These are phyloP conservation scores for Vanrija sp. DNA, from an alignment of 1,284 basidiomycete genomes.

Conservation along the genomic window DNA sequence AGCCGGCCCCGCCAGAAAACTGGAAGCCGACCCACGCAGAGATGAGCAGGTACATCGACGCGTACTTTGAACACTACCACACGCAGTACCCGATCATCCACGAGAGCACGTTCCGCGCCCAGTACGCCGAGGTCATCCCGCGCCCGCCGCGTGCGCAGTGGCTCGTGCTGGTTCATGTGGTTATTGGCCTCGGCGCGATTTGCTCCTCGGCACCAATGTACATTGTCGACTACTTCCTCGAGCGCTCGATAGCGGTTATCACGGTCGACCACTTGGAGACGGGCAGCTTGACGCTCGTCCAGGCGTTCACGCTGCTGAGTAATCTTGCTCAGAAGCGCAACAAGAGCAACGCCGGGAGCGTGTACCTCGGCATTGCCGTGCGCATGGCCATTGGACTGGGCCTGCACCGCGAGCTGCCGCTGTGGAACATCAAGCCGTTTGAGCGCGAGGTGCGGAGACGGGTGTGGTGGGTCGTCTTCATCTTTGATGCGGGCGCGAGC, in stretches of 20 bases:
- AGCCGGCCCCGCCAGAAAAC: constrained; percentile 2
- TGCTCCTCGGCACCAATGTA: constrained; percentile 19
- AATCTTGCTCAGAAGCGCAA: constrained; percentile 31
- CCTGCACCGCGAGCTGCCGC: constrained; percentile 26
- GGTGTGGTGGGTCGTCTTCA: constrained; percentile 30
- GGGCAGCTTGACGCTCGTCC: constrained; percentile 23
- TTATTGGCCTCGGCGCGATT: constrained; percentile 27
- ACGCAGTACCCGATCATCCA: constrained; percentile 30
- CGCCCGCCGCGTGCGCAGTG: constrained; percentile 17
- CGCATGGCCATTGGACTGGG: constrained; percentile 34
- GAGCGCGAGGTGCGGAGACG: constrained; percentile 30
- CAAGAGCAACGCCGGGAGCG: constrained; percentile 22
- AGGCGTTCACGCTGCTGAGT: constrained; percentile 25
- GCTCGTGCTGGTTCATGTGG: constrained; percentile 16
- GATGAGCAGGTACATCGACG: constrained; percentile 13
- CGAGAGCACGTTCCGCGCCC: constrained; percentile 27
- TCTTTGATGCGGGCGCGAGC: constrained; percentile 25
- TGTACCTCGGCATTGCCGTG: constrained; percentile 28
- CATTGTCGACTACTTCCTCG: constrained; percentile 21
- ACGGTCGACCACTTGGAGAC: constrained; percentile 22
- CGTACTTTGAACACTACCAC: constrained; percentile 28
- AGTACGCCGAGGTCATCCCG: constrained; percentile 21
- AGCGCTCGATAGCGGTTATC: constrained; percentile 13
- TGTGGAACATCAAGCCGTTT: constrained; percentile 24
- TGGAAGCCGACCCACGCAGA: constrained; percentile 9